Base-by-base conservation (phyloP, 1,284 basidiomycete genomes). In the Cutaneotrichosporon sp. region DNA sequence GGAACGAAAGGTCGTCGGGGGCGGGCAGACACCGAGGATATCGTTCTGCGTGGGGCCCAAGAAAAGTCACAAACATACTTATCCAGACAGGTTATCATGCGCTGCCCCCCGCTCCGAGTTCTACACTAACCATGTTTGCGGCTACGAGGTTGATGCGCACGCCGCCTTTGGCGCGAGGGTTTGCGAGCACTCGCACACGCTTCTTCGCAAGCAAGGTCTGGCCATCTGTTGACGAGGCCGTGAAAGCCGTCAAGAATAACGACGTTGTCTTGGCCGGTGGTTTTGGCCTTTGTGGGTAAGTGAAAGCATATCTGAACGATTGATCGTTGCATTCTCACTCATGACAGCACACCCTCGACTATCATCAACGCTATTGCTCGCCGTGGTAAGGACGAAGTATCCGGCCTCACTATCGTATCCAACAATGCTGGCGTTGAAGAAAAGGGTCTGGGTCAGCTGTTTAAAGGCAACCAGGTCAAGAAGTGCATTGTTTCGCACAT, bases 401-500 rank as follows among this genome's bases (percentile, higher is more conserved):
- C 42, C 14, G 35, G 35, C 34, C 52, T 58, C 14, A 59, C 59
- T 5, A 45, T 42, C 41, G 59, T 49, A 12, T 45, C 43, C 8
- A 58, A 58, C 55, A 60, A 60, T 34, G 59, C 59, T 40, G 59
- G 59, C 18, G 59, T 51, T 33, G 53, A 51, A 37, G 56, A 51
- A 36, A 54, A 54, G 46, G 56, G 56, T 14, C 49, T 51, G 63
- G 90, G 90, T 86, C 46, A 84, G 61, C 77, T 94, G 38, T 76
- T 93, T 46, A 83, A 87, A 62, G 79, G 81, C 20, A 54, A 56
- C 40, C 87, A 93, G 66, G 81, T 93, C 47, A 79, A 80, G 67
- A 92, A 88, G 74, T 82, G 94, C 75, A 84, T 94, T 64, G 83
- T 87, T n/a, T 89, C 87, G 36, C 92, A 91, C 73, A 87, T 90